Percentiles rank a stretch among this genome's conserved stretches.
Evolutionary conservation across 192 early-diverging fungal species (phyloP).

Genomic region (Chytriomyces hyalinus): DNA sequence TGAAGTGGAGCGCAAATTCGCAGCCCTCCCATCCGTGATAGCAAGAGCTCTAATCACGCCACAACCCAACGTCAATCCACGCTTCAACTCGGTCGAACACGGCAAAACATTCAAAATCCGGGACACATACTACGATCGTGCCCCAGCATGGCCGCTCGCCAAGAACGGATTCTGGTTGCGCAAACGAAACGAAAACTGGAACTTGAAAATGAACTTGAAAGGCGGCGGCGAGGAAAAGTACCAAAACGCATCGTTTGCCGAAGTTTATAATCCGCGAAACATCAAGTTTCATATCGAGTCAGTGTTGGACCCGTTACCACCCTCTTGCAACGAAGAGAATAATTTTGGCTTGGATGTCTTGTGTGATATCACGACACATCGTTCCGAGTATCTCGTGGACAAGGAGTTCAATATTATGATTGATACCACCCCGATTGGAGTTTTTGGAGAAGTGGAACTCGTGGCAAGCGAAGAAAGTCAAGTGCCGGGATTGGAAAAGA

Average conservation of each 20-base stretch:
- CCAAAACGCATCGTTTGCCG: neutral
- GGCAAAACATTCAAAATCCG: neutral
- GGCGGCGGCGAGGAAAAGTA: neutral
- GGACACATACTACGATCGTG: neutral
- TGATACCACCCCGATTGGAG: neutral
- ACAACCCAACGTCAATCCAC: neutral
- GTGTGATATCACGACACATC: neutral
- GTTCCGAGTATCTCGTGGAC: neutral
- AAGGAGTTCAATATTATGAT: neutral
- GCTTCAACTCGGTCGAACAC: neutral
- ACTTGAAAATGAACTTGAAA: neutral
- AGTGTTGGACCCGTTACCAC: neutral
- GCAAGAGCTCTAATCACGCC: neutral
- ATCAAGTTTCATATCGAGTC: neutral
- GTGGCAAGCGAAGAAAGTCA: neutral
- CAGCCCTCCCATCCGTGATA: neutral
- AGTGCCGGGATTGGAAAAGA: neutral
- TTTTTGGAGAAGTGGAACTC: neutral
- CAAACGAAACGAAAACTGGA: neutral
- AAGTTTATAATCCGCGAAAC: neutral
- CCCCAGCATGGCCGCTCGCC: neutral
- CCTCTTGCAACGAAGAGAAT: neutral
- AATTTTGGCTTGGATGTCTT: neutral
- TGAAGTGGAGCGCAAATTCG: slow-evolving; percentile 1
- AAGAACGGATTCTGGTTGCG: neutral